phyloP scores from a whole-genome alignment of 306 rosid species.

The Parietaria judaica region DNA sequence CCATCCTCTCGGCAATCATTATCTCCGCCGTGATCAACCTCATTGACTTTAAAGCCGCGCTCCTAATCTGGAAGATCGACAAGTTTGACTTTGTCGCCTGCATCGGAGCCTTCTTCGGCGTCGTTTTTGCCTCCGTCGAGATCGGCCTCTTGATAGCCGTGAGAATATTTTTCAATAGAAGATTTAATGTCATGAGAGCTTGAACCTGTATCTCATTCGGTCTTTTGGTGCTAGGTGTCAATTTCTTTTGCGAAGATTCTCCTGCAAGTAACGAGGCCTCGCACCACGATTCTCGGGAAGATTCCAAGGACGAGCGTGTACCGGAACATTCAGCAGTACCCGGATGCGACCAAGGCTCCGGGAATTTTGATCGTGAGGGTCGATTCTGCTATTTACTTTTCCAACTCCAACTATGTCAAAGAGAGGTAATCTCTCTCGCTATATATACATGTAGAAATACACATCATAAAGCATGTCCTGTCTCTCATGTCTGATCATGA shows the following conservation, averaged over 20 bases:
- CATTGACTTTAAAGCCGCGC: conserved; percentile 73
- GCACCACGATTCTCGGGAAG: conserved; percentile 81
- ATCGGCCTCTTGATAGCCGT: conserved; percentile 89
- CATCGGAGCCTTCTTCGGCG: conserved; percentile 97
- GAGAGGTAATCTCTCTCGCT: conserved; percentile 51
- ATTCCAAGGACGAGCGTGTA: conserved; percentile 79
- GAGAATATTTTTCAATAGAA: conserved; percentile 19
- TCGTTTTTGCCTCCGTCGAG: conserved; percentile 66
- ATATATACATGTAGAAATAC: background rate
- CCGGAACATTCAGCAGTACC: conserved; percentile 82
- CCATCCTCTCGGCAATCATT: conserved; percentile 83
- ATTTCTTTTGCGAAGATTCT: conserved; percentile 94
- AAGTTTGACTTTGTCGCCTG: conserved; percentile 88
- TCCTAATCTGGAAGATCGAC: conserved; percentile 84
- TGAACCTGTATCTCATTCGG: conserved; percentile 6
- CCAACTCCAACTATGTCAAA: conserved; percentile 83
- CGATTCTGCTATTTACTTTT: conserved; percentile 90
- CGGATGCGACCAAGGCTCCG: conserved; percentile 67
- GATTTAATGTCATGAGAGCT: conserved; percentile 12
- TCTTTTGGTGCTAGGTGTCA: conserved; percentile 44
- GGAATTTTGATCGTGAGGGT: conserved; percentile 82
- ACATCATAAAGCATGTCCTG: background rate
- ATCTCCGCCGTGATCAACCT: conserved; percentile 83
- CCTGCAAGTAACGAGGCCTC: conserved; percentile 86
- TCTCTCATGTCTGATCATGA: conserved; percentile 4